phyloP scores from a whole-genome alignment of 192 early-diverging fungal genomes.

The Pilaira anomala region DNA sequence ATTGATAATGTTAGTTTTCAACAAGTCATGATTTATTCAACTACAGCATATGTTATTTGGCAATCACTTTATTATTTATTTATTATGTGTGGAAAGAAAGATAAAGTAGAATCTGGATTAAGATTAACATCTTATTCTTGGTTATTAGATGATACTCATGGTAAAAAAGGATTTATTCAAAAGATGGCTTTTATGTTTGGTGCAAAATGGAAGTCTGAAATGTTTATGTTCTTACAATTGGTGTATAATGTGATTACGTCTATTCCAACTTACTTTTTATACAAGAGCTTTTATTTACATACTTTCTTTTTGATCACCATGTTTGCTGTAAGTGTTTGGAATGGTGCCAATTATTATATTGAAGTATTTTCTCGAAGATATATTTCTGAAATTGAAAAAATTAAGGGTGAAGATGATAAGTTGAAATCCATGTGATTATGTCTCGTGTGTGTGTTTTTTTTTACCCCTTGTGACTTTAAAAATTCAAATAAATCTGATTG shows the following conservation, averaged over 20 bases:
- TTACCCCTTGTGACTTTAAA: too few species aligned
- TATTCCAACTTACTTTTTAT: slow-evolving; percentile 47
- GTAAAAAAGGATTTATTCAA: slow-evolving; percentile 34
- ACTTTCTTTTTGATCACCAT: slow-evolving; percentile 49
- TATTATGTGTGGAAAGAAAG: slow-evolving; percentile 29
- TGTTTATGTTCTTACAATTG: slow-evolving; percentile 61
- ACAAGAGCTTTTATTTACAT: slow-evolving; percentile 52
- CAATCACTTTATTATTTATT: slow-evolving; percentile 33
- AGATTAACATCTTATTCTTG: slow-evolving; percentile 62
- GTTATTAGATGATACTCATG: slow-evolving; percentile 50
- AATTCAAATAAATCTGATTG: too few species aligned
- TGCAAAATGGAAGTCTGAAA: slow-evolving; percentile 46
- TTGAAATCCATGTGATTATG: too few species aligned
- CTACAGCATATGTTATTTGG: slow-evolving; percentile 28
- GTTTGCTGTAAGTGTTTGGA: slow-evolving; percentile 58
- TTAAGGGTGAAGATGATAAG: not conserved
- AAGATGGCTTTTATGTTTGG: slow-evolving; percentile 46
- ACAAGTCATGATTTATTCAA: slow-evolving; percentile 17
- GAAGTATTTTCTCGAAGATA: slow-evolving; percentile 65
- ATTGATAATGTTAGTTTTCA: slow-evolving; percentile 1
- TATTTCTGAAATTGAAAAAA: slow-evolving; percentile 28
- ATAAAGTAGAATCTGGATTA: slow-evolving; percentile 37
- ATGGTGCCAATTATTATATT: slow-evolving; percentile 69
- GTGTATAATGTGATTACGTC: slow-evolving; percentile 51
- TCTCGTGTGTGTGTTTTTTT: too few species aligned